phyloP scores from a whole-genome alignment of 2,329 filamentous ascomycete genomes.

The Diaporthe sp. region DNA sequence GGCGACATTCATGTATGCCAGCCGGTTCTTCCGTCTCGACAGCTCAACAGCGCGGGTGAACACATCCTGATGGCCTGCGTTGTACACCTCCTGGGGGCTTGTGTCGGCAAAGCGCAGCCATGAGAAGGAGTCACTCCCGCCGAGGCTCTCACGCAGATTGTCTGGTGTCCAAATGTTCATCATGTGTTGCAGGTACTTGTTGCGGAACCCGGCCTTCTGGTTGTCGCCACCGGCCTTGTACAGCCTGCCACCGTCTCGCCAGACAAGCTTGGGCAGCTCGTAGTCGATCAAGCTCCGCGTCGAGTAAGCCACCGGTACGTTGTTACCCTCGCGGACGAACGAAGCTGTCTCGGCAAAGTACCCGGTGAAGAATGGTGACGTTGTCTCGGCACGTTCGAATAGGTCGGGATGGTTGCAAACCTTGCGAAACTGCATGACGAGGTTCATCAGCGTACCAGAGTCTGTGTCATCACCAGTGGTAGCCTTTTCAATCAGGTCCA shows the following conservation, averaged over 20 bases:
- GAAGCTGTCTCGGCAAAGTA: slow-evolving; percentile 95
- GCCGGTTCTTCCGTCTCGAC: slow-evolving; percentile 63
- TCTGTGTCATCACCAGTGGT: slow-evolving; percentile 94
- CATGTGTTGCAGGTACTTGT: slow-evolving; percentile 79
- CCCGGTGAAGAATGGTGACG: slow-evolving; percentile 84
- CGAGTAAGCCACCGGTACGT: slow-evolving; percentile 86
- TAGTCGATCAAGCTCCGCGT: slow-evolving; percentile 89
- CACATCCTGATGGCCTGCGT: slow-evolving; percentile 74
- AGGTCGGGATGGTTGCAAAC: slow-evolving; percentile 98
- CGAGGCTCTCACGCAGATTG: slow-evolving; percentile 74
- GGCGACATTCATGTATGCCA: slow-evolving; percentile 73
- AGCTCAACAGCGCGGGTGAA: slow-evolving; percentile 79
- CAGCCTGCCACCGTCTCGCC: slow-evolving; percentile 81
- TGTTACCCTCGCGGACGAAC: slow-evolving; percentile 88
- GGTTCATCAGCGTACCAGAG: slow-evolving; percentile 96
- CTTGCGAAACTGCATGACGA: slow-evolving; percentile 99
- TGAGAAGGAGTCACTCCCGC: slow-evolving; percentile 77
- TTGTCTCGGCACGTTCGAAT: slow-evolving; percentile 93
- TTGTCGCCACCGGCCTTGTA: slow-evolving; percentile 80
- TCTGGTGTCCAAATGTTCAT: slow-evolving; percentile 93
- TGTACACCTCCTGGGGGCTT: slow-evolving; percentile 78
- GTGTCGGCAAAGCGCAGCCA: slow-evolving; percentile 89
- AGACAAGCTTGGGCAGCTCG: slow-evolving; percentile 82
- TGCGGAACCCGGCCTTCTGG: slow-evolving; percentile 79
- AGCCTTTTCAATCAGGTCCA: slow-evolving; percentile 98